Base-by-base conservation (phyloP, 2,329 filamentous ascomycete species). In the Cordyceps farinosa region DNA sequence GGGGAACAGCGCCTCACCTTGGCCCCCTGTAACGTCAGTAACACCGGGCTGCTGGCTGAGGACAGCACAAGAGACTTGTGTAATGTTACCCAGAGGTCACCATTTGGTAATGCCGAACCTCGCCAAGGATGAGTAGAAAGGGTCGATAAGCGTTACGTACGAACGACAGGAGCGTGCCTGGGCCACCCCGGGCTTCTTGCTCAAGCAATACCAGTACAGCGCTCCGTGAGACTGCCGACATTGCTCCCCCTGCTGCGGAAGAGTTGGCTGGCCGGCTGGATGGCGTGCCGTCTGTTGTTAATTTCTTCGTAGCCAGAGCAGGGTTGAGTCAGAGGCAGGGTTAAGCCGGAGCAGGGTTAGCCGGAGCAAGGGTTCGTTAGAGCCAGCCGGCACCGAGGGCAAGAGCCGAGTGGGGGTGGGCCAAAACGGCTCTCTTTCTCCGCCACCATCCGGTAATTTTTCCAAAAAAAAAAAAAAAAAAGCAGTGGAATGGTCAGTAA, bases 351-450 rank as follows among this genome's bases (percentile, higher is more conserved):
- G 32, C 45, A 22, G 51, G 56, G 56, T 50, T 51, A 30, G 56
- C 34, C 47, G 34, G 9, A 13, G 32, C 45, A 22, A 59, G 56
- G 56, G 44, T 58, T 47, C 29, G 42, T 58, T 42, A 29, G 22
- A 22, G 38, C 15, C 9, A 57, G 34, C 30, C 57, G 57, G 57
- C 38, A 61, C 32, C 44, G 27, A 38, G 34, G 47, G 27, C 47
- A 61, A 61, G 48, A 45, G 57, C 57, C 48, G 48, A 36, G 38
- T 61, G 57, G 57, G 57, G 57, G 57, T 61, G 57, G 57, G 48
- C 57, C 57, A 61, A 61, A n/a, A 45, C 34, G 15, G 7, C n/a
- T 9, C 22, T 13, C 30, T 57, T 9, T 38, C 34, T 38, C 34
- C 34, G 11, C 54, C 42, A 57, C 32, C 27, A n/a, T 34, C 30